Base-by-base conservation (phyloP, 2,329 filamentous ascomycete species). In the Didymella glomerata region DNA sequence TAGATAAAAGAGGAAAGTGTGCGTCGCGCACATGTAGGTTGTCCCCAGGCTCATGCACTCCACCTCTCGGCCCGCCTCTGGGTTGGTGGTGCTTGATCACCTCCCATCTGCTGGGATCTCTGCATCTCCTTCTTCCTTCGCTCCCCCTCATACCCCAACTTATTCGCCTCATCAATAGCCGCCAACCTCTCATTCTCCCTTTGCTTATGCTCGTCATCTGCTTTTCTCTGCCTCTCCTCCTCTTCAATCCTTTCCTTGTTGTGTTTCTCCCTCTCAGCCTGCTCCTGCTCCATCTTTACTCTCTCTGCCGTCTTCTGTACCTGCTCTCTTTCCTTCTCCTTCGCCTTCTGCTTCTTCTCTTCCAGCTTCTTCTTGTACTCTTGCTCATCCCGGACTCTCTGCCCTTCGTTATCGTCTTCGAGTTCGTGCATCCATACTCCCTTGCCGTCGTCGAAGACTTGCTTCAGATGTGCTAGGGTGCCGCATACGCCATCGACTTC, bases 361-460 rank as follows among this genome's bases (percentile, higher is more conserved):
- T 63, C 63, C 1, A 67, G 58, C 11, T 59, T 54, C 20, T 24
- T 52, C 20, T 61, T 46, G 6, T 68, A 63, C 4, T 48, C 38
- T 34, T 70, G 61, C 14, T 64, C 68, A 9, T 63, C 48, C 3
- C 53, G 36, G 4, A 69, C 50, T 8, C 56, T 53, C 22, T 62
- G 36, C 40, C 65, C 71, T 3, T 51, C 63, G 7, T 62, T 54
- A 1, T 63, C 50, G 14, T 49, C 51, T 6, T 75, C 72, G 0
- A 51, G 22, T 44, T 77, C 74, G 30, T 75, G 72, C 22, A 77
- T 48, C 75, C 76, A 77, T 2, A 75, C 70, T 0, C 82, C 83
- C 25, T 78, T 74, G 0, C 76, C 78, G 64, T 85, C 83, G 8
- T 73, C 69, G 62, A 86, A 85, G 0, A 84, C 68, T 32, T 78